phyloP scores from a whole-genome alignment of 2,329 filamentous ascomycete species.

The Hypoxylon sp. region DNA sequence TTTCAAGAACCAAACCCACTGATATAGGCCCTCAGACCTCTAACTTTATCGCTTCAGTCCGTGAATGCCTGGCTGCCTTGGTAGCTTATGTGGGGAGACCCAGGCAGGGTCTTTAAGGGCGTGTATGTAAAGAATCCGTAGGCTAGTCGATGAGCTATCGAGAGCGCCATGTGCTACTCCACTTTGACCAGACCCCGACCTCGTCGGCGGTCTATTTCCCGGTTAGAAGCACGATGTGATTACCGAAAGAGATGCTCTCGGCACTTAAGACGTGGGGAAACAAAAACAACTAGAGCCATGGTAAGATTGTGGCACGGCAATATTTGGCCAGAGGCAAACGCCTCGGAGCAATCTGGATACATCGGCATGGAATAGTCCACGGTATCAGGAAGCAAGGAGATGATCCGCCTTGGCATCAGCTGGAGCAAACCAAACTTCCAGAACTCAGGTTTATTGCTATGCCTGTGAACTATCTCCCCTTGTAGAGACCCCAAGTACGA shows the following conservation, averaged over 20 bases:
- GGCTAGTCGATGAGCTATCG: conserved; percentile 7
- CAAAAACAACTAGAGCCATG: neutral
- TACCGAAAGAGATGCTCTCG: conserved; percentile 11
- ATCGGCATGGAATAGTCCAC: neutral
- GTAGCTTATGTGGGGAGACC: conserved; percentile 15
- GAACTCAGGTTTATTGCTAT: neutral
- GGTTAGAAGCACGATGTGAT: conserved; percentile 29
- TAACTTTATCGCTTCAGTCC: conserved; percentile 26
- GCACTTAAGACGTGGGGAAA: conserved; percentile 2
- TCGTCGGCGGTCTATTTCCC: conserved; percentile 21
- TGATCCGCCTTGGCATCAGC: neutral
- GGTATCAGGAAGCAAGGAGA: neutral
- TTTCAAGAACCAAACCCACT: conserved; percentile 3
- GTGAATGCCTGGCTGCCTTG: conserved; percentile 5
- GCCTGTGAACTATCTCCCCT: neutral
- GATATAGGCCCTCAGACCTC: conserved; percentile 25
- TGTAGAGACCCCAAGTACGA: neutral
- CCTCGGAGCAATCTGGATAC: neutral
- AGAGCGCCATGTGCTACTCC: conserved; percentile 11
- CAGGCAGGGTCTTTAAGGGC: conserved; percentile 7
- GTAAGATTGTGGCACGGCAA: neutral
- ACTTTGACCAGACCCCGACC: conserved; percentile 13
- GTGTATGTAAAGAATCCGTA: conserved; percentile 16
- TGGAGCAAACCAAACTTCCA: neutral
- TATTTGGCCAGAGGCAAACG: conserved; percentile 1